phyloP scores from a whole-genome alignment of 495 filamentous ascomycete genomes.

The Choiromyces venosus region DNA sequence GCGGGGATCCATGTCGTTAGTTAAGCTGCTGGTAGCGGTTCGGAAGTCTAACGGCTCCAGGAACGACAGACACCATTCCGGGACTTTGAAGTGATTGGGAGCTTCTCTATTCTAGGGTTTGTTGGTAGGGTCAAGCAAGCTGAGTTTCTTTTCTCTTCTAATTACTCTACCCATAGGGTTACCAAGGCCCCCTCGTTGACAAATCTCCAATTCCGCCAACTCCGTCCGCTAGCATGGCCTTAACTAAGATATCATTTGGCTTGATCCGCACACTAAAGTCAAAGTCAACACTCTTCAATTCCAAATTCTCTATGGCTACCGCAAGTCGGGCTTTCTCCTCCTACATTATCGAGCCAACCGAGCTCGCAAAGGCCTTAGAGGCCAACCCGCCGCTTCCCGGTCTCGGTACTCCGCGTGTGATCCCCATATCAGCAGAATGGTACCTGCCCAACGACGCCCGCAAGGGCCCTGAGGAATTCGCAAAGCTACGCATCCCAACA shows the following conservation, averaged over 20 bases:
- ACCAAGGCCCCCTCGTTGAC: background rate
- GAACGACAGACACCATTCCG: no score
- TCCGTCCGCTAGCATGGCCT: background rate
- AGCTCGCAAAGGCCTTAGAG: conserved; percentile 72
- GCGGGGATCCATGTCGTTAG: background rate
- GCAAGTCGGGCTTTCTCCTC: conserved; percentile 50
- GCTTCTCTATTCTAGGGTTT: background rate
- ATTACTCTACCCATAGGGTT: background rate
- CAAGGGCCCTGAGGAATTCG: conserved; percentile 70
- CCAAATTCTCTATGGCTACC: background rate
- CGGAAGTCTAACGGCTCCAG: no score
- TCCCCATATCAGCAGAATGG: conserved; percentile 90
- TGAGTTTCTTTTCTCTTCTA: background rate
- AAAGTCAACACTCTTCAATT: background rate
- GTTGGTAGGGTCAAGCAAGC: background rate
- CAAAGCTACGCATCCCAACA: conserved; percentile 68
- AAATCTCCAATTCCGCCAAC: background rate
- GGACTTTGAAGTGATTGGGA: background rate
- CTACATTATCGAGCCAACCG: conserved; percentile 77
- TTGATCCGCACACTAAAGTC: background rate
- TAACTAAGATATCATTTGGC: background rate
- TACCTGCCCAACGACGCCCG: conserved; percentile 89
- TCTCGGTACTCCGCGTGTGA: conserved; percentile 70
- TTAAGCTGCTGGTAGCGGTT: conserved; percentile 2
- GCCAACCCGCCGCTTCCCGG: conserved; percentile 62